A percentile compares a stretch with the other conserved stretches of the same genome.
Evolutionary conservation across 768 basidiomycete species (phyloP).

Genomic region (Hemileccinum rubropunctum): DNA sequence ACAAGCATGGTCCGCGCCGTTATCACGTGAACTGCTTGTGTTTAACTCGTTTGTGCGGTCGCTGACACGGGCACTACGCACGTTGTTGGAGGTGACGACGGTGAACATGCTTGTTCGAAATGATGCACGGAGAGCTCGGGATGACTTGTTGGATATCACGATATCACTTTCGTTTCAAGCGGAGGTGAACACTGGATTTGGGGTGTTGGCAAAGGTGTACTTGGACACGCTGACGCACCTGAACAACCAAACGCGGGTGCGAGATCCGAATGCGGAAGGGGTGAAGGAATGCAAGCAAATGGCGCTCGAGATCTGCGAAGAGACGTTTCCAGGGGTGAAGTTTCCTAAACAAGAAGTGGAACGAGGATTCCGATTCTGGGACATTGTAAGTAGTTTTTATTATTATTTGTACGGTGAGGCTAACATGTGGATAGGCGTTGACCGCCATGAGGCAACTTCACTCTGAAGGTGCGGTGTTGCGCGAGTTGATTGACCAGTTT

Average conservation of each 20-base stretch:
- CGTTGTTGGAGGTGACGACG: slow-evolving; percentile 85
- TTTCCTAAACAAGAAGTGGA: slow-evolving; percentile 85
- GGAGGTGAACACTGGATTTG: slow-evolving; percentile 98
- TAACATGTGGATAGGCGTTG: slow-evolving; percentile 56
- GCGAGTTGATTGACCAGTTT: slow-evolving; percentile 92
- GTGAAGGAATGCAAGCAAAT: slow-evolving; percentile 81
- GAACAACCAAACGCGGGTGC: slow-evolving; percentile 74
- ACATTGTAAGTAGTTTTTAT: slow-evolving; percentile 74
- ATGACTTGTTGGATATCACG: slow-evolving; percentile 90
- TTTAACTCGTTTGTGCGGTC: slow-evolving; percentile 98
- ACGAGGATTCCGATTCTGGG: slow-evolving; percentile 98
- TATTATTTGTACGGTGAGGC: slow-evolving; percentile 18
- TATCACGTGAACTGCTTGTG: slow-evolving; percentile 93
- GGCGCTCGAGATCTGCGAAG: slow-evolving; percentile 90
- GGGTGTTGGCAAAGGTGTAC: slow-evolving; percentile 95
- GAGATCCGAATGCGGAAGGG: slow-evolving; percentile 73
- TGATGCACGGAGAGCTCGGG: slow-evolving; percentile 82
- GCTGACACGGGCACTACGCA: slow-evolving; percentile 85
- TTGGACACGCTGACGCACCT: slow-evolving; percentile 89
- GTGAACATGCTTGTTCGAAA: slow-evolving; percentile 90
- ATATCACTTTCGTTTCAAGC: slow-evolving; percentile 92
- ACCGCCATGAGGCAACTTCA: slow-evolving; percentile 88
- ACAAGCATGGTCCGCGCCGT: slow-evolving; percentile 91
- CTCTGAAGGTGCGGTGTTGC: slow-evolving; percentile 74
- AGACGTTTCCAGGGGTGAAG: slow-evolving; percentile 93